Conservation (phyloP, 2,329 filamentous ascomycete species). For the Ophiostoma australiae region DNA sequence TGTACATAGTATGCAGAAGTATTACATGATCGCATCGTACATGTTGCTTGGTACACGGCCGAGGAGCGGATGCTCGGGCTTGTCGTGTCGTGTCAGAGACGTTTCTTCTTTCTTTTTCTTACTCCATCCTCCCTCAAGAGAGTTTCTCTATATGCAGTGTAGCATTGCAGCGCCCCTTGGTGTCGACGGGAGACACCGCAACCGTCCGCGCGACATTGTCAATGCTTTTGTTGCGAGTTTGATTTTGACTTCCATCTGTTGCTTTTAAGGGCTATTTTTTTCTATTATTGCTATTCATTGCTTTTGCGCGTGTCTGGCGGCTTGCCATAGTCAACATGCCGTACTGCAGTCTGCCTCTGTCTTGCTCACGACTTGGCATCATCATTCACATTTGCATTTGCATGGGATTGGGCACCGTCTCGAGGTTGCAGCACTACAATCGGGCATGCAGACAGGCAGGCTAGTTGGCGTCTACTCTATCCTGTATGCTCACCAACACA, state of each 20-base stretch:
- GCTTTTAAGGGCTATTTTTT: background rate
- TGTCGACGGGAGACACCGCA: background rate
- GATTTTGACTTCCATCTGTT: background rate
- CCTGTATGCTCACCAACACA: background rate
- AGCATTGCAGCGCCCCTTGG: background rate
- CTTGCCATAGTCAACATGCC: background rate
- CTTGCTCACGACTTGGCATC: background rate
- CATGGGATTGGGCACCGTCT: background rate
- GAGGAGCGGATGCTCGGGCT: background rate
- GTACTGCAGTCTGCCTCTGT: background rate
- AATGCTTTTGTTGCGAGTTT: background rate
- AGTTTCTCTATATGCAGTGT: background rate
- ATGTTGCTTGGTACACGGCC: background rate
- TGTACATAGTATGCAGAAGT: background rate
- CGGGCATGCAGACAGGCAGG: slow-evolving; percentile 7
- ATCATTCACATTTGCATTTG: no score
- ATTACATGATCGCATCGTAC: background rate
- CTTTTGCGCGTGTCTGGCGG: no score
- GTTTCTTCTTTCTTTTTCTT: no score
- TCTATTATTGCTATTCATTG: background rate
- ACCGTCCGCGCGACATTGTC: background rate
- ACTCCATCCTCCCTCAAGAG: no score
- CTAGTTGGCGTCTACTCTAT: background rate
- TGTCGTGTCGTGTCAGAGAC: background rate
- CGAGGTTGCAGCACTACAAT: background rate